A percentile compares a stretch with the other conserved stretches of the same genome.
phyloP scores from a whole-genome alignment of 495 filamentous ascomycete species.

The Usnea hakonensis region DNA sequence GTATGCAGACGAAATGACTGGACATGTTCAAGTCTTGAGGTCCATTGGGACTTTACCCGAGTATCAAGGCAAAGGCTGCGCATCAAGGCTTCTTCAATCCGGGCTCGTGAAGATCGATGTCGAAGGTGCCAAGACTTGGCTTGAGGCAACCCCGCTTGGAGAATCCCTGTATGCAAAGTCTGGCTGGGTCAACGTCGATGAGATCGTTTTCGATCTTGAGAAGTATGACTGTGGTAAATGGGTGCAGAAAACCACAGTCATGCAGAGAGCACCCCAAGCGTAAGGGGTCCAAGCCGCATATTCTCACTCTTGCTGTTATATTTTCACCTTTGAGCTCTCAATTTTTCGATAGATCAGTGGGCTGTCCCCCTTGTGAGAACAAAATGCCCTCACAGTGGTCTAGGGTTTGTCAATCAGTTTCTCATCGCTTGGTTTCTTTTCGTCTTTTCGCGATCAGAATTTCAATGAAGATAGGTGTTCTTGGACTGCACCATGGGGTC shows the following conservation, averaged over 20 bases:
- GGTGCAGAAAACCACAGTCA: conserved; percentile 25
- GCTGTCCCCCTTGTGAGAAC: too few relatives aligned
- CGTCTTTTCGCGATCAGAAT: too few relatives aligned
- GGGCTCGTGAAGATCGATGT: conserved; percentile 29
- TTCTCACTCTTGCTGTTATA: too few relatives aligned
- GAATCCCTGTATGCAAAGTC: conserved; percentile 30
- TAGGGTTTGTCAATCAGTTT: too few relatives aligned
- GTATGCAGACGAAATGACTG: background rate
- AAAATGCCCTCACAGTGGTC: too few relatives aligned
- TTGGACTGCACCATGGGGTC: too few relatives aligned
- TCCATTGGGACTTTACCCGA: conserved; percentile 30
- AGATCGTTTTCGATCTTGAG: conserved; percentile 26
- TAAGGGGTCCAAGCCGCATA: background rate
- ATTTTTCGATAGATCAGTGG: too few relatives aligned
- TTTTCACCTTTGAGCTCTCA: too few relatives aligned
- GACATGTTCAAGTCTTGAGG: conserved; percentile 15
- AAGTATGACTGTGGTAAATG: conserved; percentile 24
- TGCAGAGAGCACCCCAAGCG: conserved; percentile 16
- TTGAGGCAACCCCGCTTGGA: conserved; percentile 31
- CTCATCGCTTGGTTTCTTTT: too few relatives aligned
- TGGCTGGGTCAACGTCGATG: conserved; percentile 33
- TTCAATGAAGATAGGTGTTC: too few relatives aligned
- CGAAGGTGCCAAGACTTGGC: conserved; percentile 24
- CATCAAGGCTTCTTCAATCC: conserved; percentile 25
- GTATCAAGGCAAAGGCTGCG: conserved; percentile 31